Conservation (phyloP, 495 filamentous ascomycete species). For the Annulohypoxylon bovei region DNA sequence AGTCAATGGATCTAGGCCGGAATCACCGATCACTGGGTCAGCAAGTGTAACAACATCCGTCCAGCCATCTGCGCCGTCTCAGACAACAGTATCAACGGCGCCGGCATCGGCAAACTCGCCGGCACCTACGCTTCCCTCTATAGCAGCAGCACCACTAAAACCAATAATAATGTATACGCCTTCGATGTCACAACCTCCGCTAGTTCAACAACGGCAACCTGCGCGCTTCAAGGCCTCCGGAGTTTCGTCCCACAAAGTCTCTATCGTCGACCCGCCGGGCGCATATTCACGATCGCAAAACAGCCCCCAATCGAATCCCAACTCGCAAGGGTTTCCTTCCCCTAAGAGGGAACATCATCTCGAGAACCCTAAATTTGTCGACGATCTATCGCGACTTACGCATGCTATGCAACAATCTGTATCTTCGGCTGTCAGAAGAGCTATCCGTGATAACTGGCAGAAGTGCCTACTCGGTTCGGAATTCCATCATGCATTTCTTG, state of each 20-base stretch:
- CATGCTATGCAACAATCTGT: constrained; percentile 54
- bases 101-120: not conserved
- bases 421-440: constrained; percentile 56
- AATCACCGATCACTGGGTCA: not conserved
- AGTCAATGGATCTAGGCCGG: constrained; percentile 2
- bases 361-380: constrained; percentile 51
- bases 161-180: constrained; percentile 19
- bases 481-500: constrained; percentile 61
- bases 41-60: constrained; percentile 15
- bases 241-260: constrained; percentile 40
- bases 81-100: not conserved
- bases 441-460: constrained; percentile 59
- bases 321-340: constrained; percentile 51
- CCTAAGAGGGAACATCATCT: constrained; percentile 50
- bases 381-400: constrained; percentile 55
- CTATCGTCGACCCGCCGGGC: constrained; percentile 55
- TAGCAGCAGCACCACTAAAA: constrained; percentile 10
- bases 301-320: not conserved
- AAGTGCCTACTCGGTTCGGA: constrained; percentile 61
- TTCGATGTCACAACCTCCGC: constrained; percentile 4
- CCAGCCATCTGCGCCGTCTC: constrained; percentile 10
- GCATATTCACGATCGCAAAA: constrained; percentile 18
- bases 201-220: constrained; percentile 1
- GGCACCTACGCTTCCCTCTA: not conserved
- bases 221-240: constrained; percentile 10